phyloP scores from a whole-genome alignment of 2,329 filamentous ascomycete genomes.

The Claviceps maximensis region DNA sequence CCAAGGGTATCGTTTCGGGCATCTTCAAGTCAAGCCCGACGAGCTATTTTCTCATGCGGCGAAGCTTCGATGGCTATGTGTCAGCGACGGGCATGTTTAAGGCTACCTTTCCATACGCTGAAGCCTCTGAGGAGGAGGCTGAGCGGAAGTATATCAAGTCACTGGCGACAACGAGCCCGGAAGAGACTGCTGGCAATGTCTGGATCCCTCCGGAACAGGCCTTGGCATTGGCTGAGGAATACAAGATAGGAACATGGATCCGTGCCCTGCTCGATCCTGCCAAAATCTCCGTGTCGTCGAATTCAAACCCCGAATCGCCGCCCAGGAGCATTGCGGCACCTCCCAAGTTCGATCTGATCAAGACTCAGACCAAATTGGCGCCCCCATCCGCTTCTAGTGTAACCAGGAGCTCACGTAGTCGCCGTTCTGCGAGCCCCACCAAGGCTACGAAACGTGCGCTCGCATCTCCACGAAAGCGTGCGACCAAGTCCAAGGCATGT shows the following conservation, averaged over 20 bases:
- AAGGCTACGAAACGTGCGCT: constrained; percentile 34
- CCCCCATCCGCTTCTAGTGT: constrained; percentile 36
- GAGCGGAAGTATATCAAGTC: constrained; percentile 79
- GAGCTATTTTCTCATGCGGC: constrained; percentile 94
- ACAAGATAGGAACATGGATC: constrained; percentile 77
- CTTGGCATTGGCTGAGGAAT: constrained; percentile 72
- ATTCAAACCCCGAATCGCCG: constrained; percentile 48
- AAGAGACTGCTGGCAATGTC: constrained; percentile 92
- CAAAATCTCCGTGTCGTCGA: constrained; percentile 51
- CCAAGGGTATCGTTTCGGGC: constrained; percentile 81
- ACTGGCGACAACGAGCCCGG: constrained; percentile 64
- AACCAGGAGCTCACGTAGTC: constrained; percentile 33
- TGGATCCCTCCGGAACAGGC: constrained; percentile 85
- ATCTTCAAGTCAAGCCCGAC: constrained; percentile 84
- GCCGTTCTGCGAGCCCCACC: constrained; percentile 44
- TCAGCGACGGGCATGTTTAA: constrained; percentile 90
- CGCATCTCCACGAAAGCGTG: constrained; percentile 43
- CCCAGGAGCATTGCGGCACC: constrained; percentile 69
- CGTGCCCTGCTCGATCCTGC: constrained; percentile 81
- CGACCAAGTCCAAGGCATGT: constrained; percentile 29
- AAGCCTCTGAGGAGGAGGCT: constrained; percentile 55
- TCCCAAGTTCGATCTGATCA: constrained; percentile 57
- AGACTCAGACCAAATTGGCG: constrained; percentile 27
- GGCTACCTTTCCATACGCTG: constrained; percentile 70
- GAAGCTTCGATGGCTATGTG: constrained; percentile 71